Percentiles rank a stretch among this genome's conserved stretches.
phyloP scores from a whole-genome alignment of 768 basidiomycete genomes.

The Boletus sensibilis region DNA sequence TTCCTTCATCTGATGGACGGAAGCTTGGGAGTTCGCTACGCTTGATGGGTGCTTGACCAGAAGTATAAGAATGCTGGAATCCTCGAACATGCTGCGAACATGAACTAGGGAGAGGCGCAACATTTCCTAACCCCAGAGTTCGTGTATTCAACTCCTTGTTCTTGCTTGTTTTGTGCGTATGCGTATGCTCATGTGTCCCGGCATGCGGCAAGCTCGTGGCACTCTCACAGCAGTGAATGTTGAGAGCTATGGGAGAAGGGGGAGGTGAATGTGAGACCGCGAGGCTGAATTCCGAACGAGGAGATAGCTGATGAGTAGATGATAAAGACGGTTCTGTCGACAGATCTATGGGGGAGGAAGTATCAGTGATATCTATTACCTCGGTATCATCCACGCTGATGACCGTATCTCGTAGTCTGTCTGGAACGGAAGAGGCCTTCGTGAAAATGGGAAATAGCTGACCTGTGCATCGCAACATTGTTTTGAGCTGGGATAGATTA shows the following conservation, averaged over 20 bases:
- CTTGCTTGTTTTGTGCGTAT: conserved; percentile 1
- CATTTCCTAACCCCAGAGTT: not conserved
- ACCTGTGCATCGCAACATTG: conserved; percentile 12
- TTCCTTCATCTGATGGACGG: conserved; percentile 4
- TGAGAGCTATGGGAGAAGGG: not conserved
- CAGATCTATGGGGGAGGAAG: conserved; percentile 14
- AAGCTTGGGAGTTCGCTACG: not conserved
- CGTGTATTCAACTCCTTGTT: conserved; percentile 1
- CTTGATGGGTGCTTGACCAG: conserved; percentile 10
- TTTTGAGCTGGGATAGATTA: not conserved
- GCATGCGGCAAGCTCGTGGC: conserved; percentile 11
- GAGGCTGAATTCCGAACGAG: conserved; percentile 7
- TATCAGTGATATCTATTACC: conserved; percentile 20
- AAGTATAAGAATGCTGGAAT: conserved; percentile 42
- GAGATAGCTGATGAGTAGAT: conserved; percentile 8
- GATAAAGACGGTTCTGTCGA: conserved; percentile 13
- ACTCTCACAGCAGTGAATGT: not conserved
- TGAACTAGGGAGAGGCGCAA: conserved; percentile 48
- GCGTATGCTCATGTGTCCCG: not conserved
- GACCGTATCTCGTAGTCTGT: conserved; percentile 1
- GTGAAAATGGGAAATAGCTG: conserved; percentile 30
- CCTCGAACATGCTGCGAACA: conserved; percentile 63
- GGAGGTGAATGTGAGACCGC: conserved; percentile 8
- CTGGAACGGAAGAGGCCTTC: conserved; percentile 2
- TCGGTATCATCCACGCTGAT: conserved; percentile 18